Evolutionary conservation across 495 filamentous ascomycete genomes (phyloP), one percentile per base, ranked within the genome.

Genomic region (Trichoderma gamsii): DNA sequence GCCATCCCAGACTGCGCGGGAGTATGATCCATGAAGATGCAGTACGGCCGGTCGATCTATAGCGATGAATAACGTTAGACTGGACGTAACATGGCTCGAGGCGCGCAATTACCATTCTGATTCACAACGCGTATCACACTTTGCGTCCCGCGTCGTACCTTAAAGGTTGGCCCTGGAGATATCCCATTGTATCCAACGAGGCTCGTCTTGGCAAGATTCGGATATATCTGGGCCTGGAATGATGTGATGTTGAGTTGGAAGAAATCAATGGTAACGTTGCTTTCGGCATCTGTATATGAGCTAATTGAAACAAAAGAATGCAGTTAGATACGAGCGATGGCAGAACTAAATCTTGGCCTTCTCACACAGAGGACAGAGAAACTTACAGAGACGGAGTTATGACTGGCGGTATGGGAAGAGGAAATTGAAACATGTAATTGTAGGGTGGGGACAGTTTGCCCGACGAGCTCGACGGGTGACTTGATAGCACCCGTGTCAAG

Each of bases 371-470:
- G 3, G 11, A 21, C 1, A 21, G 9, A 1, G 18, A 64, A 6
- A 74, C 77, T 69, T 66, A 82, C 80, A 72, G 72, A 12, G 72
- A 71, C 0, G 79, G 79, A 4, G 71, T 41, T 64, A 82, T 83
- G n/a, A 80, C 74, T 0, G 81, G 78, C 23, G 82, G 83, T 46
- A 82, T 82, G 0, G 84, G 83, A 11, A 85, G 72, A 1, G 80
- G 76, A 38, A 74, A 76, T 68, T 82, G 73, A 69, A 78, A 86
- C 29, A 82, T 75, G 68, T 79, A 74, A 16, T 77, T 81, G 70
- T 83, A 86, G 3, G 56, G 23, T 18, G 56, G 56, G 4, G 23
- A 27, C 21, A 27, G 15, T 6, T 15, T 4, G 6, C 5, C 2
- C 3, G 43, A 46, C 18, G 7, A 15, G 43, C 18, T 11, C 5